Conservation (phyloP, 768 basidiomycete genomes). For the Rhodotorula paludigena region DNA sequence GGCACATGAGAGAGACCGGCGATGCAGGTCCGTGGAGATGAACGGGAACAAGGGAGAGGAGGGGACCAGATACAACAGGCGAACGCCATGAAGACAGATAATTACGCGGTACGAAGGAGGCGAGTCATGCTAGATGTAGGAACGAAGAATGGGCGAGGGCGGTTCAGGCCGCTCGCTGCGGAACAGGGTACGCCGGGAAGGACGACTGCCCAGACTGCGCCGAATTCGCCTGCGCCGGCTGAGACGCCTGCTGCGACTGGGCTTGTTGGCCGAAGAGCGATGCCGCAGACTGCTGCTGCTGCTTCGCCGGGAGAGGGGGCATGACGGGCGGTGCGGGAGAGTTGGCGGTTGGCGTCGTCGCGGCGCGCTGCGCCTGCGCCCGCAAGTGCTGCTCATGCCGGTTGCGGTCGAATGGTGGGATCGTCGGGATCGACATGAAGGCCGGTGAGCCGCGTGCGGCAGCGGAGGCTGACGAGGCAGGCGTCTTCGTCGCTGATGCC, state of each 20-base stretch:
- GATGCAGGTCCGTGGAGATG: too few species aligned
- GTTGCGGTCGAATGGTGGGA: conserved; percentile 30
- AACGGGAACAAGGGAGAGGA: too few species aligned
- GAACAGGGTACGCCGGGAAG: neutral
- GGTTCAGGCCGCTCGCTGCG: neutral
- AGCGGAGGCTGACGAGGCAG: neutral
- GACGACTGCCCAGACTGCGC: neutral
- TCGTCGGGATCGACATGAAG: conserved; percentile 32
- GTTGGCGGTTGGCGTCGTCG: neutral
- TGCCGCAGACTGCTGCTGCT: neutral
- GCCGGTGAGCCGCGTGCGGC: neutral
- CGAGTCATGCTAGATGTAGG: neutral
- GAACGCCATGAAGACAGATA: too few species aligned
- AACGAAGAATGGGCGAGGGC: neutral
- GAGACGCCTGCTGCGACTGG: neutral
- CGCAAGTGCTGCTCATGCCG: conserved; percentile 24
- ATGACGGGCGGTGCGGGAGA: neutral
- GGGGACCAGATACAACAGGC: too few species aligned
- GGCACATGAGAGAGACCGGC: too few species aligned
- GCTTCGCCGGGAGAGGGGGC: neutral
- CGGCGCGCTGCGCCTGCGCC: neutral
- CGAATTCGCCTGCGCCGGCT: neutral
- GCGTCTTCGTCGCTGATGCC: neutral
- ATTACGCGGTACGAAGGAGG: neutral
- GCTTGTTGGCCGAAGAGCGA: neutral